Percentiles rank a stretch among this genome's conserved stretches.
phyloP scores from a whole-genome alignment of 257 asterid species.

The Salvia hispanica region DNA sequence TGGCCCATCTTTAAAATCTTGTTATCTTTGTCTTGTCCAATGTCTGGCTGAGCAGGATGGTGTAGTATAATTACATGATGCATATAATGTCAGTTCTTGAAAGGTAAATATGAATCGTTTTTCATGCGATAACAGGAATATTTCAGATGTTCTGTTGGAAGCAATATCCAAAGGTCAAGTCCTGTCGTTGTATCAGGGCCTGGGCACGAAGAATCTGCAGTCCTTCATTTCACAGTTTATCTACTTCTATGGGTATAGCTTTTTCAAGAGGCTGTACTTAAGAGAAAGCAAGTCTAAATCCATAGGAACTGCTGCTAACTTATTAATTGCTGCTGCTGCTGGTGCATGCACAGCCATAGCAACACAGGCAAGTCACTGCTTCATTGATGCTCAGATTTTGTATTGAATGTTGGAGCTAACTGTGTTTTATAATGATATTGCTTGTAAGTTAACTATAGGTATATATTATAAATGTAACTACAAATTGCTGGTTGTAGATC shows the following conservation, averaged over 20 bases:
- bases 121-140: slow-evolving; percentile 51
- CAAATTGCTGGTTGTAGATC: slow-evolving; percentile 9
- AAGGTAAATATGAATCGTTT: slow-evolving; percentile 17
- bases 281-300: slow-evolving; percentile 71
- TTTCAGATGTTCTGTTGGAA: slow-evolving; percentile 59
- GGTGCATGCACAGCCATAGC: slow-evolving; percentile 80
- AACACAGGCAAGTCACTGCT: slow-evolving; percentile 69
- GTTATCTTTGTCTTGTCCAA: slow-evolving; percentile 1
- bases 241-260: slow-evolving; percentile 87
- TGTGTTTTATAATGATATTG: slow-evolving; percentile 8
- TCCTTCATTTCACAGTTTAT: slow-evolving; percentile 72
- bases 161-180: slow-evolving; percentile 66
- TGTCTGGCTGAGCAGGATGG: slow-evolving; percentile 19
- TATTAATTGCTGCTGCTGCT: slow-evolving; percentile 88
- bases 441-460: slow-evolving; percentile 3
- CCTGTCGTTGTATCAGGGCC: slow-evolving; percentile 81
- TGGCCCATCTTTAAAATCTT: slow-evolving; percentile 2
- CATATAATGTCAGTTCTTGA: background rate
- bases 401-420: slow-evolving; percentile 7
- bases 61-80: slow-evolving; percentile 7
- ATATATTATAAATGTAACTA: slow-evolving; percentile 2
- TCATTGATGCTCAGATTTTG: slow-evolving; percentile 23
- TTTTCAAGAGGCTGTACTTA: slow-evolving; percentile 77
- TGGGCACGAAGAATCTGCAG: slow-evolving; percentile 84
- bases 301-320: slow-evolving; percentile 78